Base-by-base conservation (phyloP, 2,329 filamentous ascomycete species). In the Neopestalotiopsis rosae region DNA sequence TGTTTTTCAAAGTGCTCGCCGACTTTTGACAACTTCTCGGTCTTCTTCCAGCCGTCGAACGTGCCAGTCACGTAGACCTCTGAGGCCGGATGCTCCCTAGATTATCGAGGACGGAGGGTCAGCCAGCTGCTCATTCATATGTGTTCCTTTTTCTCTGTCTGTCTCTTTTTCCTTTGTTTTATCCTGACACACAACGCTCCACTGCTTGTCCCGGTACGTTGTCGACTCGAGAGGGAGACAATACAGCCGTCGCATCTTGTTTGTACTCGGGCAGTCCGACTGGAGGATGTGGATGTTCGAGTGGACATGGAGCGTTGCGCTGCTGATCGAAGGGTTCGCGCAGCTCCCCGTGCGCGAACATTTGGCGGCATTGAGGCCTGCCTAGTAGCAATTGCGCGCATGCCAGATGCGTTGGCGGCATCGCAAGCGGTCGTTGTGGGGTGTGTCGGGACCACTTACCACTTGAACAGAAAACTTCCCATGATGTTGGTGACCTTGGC, bases 31-130 rank as follows among this genome's bases (percentile, higher is more conserved):
- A 99, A 88, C 84, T 92, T 89, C 80, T 95, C 89, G 68, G 90
- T 94, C 86, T 96, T 95, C 74, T 88, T 88, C 96, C 96, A 99
- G 84, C 94, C 88, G 83, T 98, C 95, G 79, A 98, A 98, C 72
- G 93, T 95, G 79, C 96, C 96, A 56, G 95, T 98, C 75, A 98
- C 96, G 82, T 92, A 95, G 80, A 98, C 95, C 79, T 97, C 92
- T 74, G 91, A 88, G 79, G 93, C 95, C 75, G 90, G 86, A 80
- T 96, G 91, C 79, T 92, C 90, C 95, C 95, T 98, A 82, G 74
- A 77, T 71, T 75, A 71, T 45, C 66, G 30, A 64, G 65, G 67
- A 66, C 58, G 65, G 67, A 17, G 30, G 62, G 57, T 67, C 59
- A 67, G 66, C 58, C 14, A 40, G 14, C n/a, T 67, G 64, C 45